A percentile compares a stretch with the other conserved stretches of the same genome.
Conservation (phyloP, 1,284 basidiomycete species). For the Rhodotorula mucilaginosa region DNA sequence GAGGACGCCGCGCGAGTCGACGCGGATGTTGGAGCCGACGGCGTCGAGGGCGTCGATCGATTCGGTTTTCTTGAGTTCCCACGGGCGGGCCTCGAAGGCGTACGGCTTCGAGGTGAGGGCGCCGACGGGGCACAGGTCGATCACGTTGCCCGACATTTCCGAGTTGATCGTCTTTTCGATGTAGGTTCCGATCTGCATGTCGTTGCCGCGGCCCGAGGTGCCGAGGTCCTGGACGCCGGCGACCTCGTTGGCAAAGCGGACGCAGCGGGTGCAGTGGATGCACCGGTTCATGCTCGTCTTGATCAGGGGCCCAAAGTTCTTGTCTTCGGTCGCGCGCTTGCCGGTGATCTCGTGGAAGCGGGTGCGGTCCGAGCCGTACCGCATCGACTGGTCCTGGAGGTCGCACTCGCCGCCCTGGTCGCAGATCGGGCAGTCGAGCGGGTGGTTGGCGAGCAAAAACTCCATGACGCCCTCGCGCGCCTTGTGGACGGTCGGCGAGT, state of each 20-base stretch:
- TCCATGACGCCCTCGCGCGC: constrained; percentile 98
- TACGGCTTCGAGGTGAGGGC: constrained; percentile 98
- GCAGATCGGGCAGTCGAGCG: constrained; percentile 96
- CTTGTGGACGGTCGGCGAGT: constrained; percentile 91
- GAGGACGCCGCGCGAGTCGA: constrained; percentile 91
- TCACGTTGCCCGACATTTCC: constrained; percentile 94
- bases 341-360: constrained; percentile 98
- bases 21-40: constrained; percentile 94
- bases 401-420: constrained; percentile 88
- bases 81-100: constrained; percentile 93
- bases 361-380: constrained; percentile 94
- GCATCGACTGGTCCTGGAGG: constrained; percentile 99
- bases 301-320: constrained; percentile 95
- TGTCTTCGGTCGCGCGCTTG: constrained; percentile 97
- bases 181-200: constrained; percentile 98
- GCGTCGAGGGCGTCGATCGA: constrained; percentile 97
- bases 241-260: constrained; percentile 98
- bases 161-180: constrained; percentile 97
- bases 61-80: constrained; percentile 99
- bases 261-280: constrained; percentile 99
- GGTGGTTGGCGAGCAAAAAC: constrained; percentile 95
- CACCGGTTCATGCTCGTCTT: constrained; percentile 99
- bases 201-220: constrained; percentile 94
- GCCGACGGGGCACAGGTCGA: constrained; percentile 96
- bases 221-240: constrained; percentile 97